Base-by-base conservation (phyloP, 2,329 filamentous ascomycete species). In the Fusarium newnesense region DNA sequence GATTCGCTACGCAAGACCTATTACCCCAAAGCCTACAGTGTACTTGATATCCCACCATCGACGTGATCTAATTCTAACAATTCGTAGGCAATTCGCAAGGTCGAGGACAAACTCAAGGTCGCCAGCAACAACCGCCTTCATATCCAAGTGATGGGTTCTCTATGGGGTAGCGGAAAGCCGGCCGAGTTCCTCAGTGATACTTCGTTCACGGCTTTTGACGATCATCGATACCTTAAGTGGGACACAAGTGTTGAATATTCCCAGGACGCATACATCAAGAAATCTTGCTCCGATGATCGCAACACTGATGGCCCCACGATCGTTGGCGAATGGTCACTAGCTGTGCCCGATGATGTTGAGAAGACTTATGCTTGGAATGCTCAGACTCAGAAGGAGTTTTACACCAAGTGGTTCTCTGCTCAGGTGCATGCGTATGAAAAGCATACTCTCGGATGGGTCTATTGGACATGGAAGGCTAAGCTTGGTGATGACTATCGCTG, bases 181-280 rank as follows among this genome's bases (percentile, higher is more conserved):
- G 85, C 81, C 32, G 73, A 84, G 58, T 82, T 80, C 60, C 79
- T 90, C 16, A 76, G 80, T 18, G 80, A 83, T 72, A 80, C 81
- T 19, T 79, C 82, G 44, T 84, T 83, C 75, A 82, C 85, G 9
- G 85, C 85, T 24, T 91, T 87, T 73, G 89, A 91, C 76, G 86
- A 90, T 79, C 89, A 90, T 76, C 84, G 87, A 36, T 91, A 91
- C 78, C 79, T 89, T 47, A 90, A 90, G 77, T 91, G 85, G 83
- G 76, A 77, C n/a, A 69, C 66, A 9, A 73, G 62, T 53, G 66
- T 78, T 21, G 32, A 60, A 6, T 84, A 84, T 72, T 73, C 64
- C 2, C 69, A 83, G 40, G 72, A 79, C 9, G 77, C 80, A 16
- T 91, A 90, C 72, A 82, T 91, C 64, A 59, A 75, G 13, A 82